Base-by-base conservation (phyloP, 2,329 filamentous ascomycete genomes). In the Epicoccum nigrum region DNA sequence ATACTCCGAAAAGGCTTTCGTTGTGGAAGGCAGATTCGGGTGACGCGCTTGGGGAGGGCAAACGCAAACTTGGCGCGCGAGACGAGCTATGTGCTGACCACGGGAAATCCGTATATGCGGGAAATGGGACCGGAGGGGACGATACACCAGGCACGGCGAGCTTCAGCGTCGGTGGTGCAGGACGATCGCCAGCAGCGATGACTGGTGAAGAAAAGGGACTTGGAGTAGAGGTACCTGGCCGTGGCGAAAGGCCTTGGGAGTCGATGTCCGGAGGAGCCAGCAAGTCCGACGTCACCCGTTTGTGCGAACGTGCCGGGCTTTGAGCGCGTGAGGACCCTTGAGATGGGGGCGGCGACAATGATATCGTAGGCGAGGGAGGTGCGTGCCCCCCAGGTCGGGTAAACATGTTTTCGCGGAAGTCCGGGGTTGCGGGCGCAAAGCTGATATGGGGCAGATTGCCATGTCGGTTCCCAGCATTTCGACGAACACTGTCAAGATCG, bases 91-190 rank as follows among this genome's bases (percentile, higher is more conserved):
- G 60, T 2, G 77, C 70, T 7, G 77, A 76, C 30, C 65, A 64
- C 8, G 72, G 67, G 49, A 76, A 72, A 30, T 92, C 89, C 2
- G 81, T 79, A 57, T 85, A 89, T 4, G 78, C 72, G 1, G 89
- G 89, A 55, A 94, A 93, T 0, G 88, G 86, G 4, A 83, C 82
- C 4, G 79, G 72, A 4, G 80, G 76, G 4, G 74, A 74, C 1
- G 63, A 76, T 66, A 64, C 61, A 19, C 62, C 59, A 25, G 75
- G 75, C 41, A 81, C 75, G 7, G 69, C 54, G 33, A 80, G 64
- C 51, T 74, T 77, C 2, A 77, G 73, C 5, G 74, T 60, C 17
- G 68, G 61, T 13, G 72, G 66, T n/a, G 62, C 63, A 13, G 66
- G 64, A 16, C 54, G 59, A 15, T 58, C 43, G 5, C 54, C 55